These are phyloP conservation scores for Colletotrichum gloeosporioides DNA, from an alignment of 2,329 filamentous ascomycete species.

Conservation along the genomic window DNA sequence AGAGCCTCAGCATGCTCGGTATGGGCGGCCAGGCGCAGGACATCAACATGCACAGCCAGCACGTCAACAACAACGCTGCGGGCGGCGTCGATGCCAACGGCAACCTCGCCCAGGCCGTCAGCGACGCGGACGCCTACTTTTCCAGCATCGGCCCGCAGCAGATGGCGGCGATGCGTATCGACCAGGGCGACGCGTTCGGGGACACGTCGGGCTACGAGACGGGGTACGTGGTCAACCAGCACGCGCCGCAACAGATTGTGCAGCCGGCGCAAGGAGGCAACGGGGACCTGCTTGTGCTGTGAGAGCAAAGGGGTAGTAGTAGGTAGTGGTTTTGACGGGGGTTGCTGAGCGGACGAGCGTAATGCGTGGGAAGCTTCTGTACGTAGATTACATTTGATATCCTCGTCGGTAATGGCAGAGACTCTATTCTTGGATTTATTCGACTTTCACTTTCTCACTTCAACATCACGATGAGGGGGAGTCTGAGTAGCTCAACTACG, in stretches of 20 bases:
- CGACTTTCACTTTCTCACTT: neutral
- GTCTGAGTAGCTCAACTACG: neutral
- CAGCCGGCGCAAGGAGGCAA: slow-evolving; percentile 73
- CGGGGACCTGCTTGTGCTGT: slow-evolving; percentile 74
- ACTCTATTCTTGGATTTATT: neutral
- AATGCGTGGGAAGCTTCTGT: neutral
- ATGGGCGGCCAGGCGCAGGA: slow-evolving; percentile 57
- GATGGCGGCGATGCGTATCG: slow-evolving; percentile 75
- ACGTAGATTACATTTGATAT: slow-evolving; percentile 9
- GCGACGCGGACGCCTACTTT: slow-evolving; percentile 90
- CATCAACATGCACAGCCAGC: slow-evolving; percentile 48
- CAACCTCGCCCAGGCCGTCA: slow-evolving; percentile 74
- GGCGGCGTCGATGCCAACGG: slow-evolving; percentile 27
- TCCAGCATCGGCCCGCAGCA: slow-evolving; percentile 75
- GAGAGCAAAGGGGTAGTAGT: slow-evolving; percentile 22
- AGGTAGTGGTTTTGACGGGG: neutral
- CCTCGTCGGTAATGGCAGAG: neutral
- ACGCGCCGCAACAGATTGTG: slow-evolving; percentile 77
- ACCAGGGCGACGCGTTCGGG: slow-evolving; percentile 69
- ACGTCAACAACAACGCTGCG: slow-evolving; percentile 15
- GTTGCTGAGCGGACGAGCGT: neutral
- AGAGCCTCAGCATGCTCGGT: slow-evolving; percentile 65
- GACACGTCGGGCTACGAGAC: slow-evolving; percentile 59
- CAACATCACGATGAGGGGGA: neutral
- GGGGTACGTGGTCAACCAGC: slow-evolving; percentile 81